Evolutionary conservation across 1,139 yeast genomes (phyloP), one percentile per base, ranked within the genome.

Genomic region (Candida albicans): DNA sequence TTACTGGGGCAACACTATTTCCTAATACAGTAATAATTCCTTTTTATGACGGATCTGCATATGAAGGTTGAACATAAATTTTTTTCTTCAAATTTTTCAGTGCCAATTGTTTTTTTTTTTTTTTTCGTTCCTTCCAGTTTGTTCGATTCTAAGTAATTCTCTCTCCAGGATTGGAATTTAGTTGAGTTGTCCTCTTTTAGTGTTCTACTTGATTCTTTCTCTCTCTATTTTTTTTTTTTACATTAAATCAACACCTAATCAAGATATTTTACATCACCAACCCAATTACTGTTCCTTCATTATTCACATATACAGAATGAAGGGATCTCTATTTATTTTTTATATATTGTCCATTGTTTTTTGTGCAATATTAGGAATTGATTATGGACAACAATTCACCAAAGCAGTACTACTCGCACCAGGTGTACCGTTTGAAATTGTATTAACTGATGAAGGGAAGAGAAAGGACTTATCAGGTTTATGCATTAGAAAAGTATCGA

Each of bases 401-500:
- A 93, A 95, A 62, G 89, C 96, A 1, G 88, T 86, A 40, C 71
- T 93, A 42, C 85, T 95, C 39, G 96, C 97, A 0, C 98, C 98
- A 0, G 89, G 91, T 8, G 81, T 90, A 27, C 86, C 91, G 14
- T 84, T 90, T 60, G 99, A 93, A 57, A 77, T 93, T 39, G 85
- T 93, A 10, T 69, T 93, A 48, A 88, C 97, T 4, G 85, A 88
- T 34, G 98, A 93, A 58, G 87, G 96, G 7, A 89, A 90, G 63
- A 76, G 99, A 47, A 93, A 93, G 61, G 98, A 93, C 56, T 71
- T 82, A 10, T 77, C 91, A 2, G 96, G 95, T 0, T 56, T 93
- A 26, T 83, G 87, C 1, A 74, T 91, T 49, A 79, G 86, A 51
- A 55, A 69, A 10, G 52, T 59, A 8, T 70, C 68, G 2, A 53